Percentiles rank a stretch among this genome's conserved stretches.
These are phyloP conservation scores for Firmiana major DNA, from an alignment of 345 rosid species.

Conservation along the genomic window DNA sequence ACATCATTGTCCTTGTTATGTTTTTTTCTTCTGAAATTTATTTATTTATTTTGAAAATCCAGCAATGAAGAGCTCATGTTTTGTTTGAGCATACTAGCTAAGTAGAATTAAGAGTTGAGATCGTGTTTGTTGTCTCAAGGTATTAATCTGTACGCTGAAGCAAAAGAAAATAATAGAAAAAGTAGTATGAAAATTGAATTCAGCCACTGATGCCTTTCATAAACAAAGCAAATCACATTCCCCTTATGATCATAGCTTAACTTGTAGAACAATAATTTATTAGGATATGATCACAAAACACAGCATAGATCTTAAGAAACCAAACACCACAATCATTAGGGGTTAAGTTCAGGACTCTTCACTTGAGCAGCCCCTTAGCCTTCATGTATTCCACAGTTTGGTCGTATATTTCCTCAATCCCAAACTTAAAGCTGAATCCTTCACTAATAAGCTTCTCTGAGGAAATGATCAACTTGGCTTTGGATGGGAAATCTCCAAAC, in stretches of 20 bases:
- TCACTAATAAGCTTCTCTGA: slow-evolving; percentile 64
- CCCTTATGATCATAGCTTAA: not conserved
- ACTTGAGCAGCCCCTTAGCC: slow-evolving; percentile 43
- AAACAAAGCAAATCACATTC: not conserved
- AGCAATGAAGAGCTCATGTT: not conserved
- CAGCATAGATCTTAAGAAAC: not conserved
- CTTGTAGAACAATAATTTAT: not conserved
- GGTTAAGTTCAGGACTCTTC: not conserved
- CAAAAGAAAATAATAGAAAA: not conserved
- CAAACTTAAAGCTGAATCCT: slow-evolving; percentile 69
- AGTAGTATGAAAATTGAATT: not conserved
- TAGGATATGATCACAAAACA: not conserved
- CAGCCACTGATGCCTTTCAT: not conserved
- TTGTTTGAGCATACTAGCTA: not conserved
- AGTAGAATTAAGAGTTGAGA: not conserved
- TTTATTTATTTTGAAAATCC: not conserved
- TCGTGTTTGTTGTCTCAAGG: not conserved
- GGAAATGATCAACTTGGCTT: slow-evolving; percentile 55
- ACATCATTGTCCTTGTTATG: not conserved
- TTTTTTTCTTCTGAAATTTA: not conserved
- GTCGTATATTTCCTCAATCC: slow-evolving; percentile 72
- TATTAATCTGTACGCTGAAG: not conserved
- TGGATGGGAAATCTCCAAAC: slow-evolving; percentile 59
- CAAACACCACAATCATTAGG: not conserved
- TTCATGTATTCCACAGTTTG: slow-evolving; percentile 53